phyloP scores from a whole-genome alignment of 2,329 filamentous ascomycete genomes.

The Drechslerella stenobrocha region DNA sequence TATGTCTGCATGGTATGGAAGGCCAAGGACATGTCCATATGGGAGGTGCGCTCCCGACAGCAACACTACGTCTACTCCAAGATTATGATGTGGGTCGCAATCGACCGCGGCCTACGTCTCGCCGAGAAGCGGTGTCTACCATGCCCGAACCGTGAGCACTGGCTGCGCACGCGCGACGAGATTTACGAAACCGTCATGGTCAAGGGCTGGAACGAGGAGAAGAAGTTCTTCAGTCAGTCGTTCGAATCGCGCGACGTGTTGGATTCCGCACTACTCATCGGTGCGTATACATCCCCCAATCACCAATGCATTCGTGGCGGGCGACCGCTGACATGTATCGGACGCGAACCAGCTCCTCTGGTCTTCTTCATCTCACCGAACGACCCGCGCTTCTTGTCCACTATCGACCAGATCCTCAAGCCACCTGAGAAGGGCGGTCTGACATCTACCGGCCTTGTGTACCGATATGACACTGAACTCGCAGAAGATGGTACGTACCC shows the following conservation, averaged over 20 bases:
- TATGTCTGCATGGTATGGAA: constrained; percentile 70
- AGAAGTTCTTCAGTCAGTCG: constrained; percentile 73
- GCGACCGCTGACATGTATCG: neutral
- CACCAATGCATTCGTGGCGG: no score
- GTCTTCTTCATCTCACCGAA: constrained; percentile 80
- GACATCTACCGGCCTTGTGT: constrained; percentile 74
- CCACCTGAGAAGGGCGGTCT: constrained; percentile 74
- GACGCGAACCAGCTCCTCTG: constrained; percentile 71
- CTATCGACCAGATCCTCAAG: constrained; percentile 71
- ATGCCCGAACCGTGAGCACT: constrained; percentile 69
- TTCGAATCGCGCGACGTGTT: constrained; percentile 72
- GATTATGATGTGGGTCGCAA: constrained; percentile 79
- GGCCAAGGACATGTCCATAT: constrained; percentile 76
- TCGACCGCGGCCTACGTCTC: constrained; percentile 73
- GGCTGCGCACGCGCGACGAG: constrained; percentile 68
- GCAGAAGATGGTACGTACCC: constrained; percentile 67
- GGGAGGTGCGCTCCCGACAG: constrained; percentile 75
- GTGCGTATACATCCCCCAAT: constrained; percentile 17
- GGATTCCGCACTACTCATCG: constrained; percentile 60
- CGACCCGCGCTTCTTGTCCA: constrained; percentile 73
- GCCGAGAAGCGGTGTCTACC: constrained; percentile 75
- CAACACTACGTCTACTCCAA: constrained; percentile 82
- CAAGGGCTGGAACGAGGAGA: constrained; percentile 72
- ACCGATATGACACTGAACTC: constrained; percentile 70
- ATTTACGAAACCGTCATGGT: constrained; percentile 78